Base-by-base conservation (phyloP, 2,329 filamentous ascomycete genomes). In the Dactylellina sp. region DNA sequence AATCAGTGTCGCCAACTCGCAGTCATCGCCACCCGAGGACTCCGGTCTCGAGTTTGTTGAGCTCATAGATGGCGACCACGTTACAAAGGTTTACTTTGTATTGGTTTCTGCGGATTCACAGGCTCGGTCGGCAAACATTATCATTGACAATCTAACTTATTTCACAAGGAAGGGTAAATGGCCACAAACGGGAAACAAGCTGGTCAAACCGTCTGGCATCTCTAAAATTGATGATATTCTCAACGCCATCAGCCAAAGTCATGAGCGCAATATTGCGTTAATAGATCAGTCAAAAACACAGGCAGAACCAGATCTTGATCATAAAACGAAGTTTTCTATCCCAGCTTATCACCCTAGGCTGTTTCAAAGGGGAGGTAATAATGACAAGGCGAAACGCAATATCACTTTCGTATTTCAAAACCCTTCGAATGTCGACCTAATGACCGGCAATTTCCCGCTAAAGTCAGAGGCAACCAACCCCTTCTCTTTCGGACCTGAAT, bases 81-180 rank as follows among this genome's bases (percentile, higher is more conserved):
- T 71, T 35, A 71, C 66, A 0, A 63, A 55, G 25, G 12, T 71
- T 2, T 64, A 64, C 46, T 71, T 71, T 35, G 42, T 71, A 18
- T 39, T 64, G 9, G 32, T 64, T 6, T 57, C 59, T 22, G 59
- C 35, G 11, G 59, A 71, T 32, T 22, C 50, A 14, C 28, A 71
- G 5, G 59, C 59, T 24, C 46, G 50, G 14, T 52, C 42, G 11
- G 66, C 40, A 3, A 52, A 50, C 1, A 64, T 71, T 7, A 47
- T 59, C 20, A 3, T 71, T 9, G 66, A 71, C 28, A 71, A 71
- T 14, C 25, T 71, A n/a, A 71, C 66, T 11, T 71, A 71, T 18
- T 49, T 44, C 20, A 71, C 66, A 4, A 42, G 66, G 24, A 59
- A 53, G n/a, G 66, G 59, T 11, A 71, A 64, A 28, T 42, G 66